These are phyloP conservation scores for Rutstroemia sydowiana DNA, from an alignment of 2,329 filamentous ascomycete species.

Conservation along the genomic window DNA sequence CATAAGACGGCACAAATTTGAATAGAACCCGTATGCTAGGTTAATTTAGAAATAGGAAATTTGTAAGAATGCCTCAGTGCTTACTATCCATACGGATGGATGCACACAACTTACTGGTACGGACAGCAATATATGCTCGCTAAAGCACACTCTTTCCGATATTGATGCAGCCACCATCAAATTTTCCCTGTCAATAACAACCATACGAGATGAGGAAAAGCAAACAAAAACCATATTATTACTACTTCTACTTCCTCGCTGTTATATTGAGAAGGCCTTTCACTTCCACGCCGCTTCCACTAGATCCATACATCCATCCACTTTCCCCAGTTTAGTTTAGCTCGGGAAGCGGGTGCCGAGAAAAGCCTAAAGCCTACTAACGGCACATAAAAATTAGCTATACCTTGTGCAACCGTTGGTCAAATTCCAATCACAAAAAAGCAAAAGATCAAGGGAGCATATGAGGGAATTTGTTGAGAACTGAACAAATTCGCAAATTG, in stretches of 20 bases:
- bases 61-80: neutral
- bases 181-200: neutral
- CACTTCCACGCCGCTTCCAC: too few relatives aligned
- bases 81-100: neutral
- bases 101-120: neutral
- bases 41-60: neutral
- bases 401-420: neutral
- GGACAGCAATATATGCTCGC: slow-evolving; percentile 5
- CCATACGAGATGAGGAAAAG: neutral
- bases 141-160: slow-evolving; percentile 4
- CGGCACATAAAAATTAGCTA: neutral
- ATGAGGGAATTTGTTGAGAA: neutral
- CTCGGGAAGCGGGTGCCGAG: neutral
- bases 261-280: slow-evolving; percentile 1
- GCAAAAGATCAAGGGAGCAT: neutral
- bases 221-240: neutral
- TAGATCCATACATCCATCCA: too few relatives aligned
- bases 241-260: neutral
- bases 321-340: neutral
- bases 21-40: neutral
- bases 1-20: neutral
- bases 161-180: neutral
- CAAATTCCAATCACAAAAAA: neutral
- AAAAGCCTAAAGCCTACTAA: neutral
- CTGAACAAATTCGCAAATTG: neutral